Conservation (phyloP, 345 rosid species). For the Ceriops tagal region DNA sequence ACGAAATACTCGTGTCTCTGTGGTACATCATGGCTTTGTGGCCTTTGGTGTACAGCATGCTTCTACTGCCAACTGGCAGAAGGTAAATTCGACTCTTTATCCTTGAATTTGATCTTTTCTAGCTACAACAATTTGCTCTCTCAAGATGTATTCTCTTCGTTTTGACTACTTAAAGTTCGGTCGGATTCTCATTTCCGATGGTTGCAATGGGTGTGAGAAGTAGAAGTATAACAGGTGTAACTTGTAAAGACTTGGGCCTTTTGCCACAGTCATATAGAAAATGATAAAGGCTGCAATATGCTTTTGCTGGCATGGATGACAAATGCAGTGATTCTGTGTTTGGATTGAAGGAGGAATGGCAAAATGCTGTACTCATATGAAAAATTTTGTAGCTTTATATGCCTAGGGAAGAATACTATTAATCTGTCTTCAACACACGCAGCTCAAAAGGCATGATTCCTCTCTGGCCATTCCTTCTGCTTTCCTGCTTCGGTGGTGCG, state of each 20-base stretch:
- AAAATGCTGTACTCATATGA: neutral
- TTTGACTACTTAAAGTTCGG: too few relatives aligned
- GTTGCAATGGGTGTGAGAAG: too few relatives aligned
- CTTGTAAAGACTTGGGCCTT: too few relatives aligned
- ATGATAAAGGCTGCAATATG: too few relatives aligned
- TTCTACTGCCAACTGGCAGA: conserved; percentile 74
- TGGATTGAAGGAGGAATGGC: neutral
- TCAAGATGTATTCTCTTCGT: too few relatives aligned
- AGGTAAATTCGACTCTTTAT: conserved; percentile 42
- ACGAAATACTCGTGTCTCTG: conserved; percentile 66
- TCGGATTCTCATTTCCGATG: too few relatives aligned
- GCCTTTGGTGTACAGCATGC: conserved; percentile 78
- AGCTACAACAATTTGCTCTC: too few relatives aligned
- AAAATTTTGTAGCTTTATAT: neutral
- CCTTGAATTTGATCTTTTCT: neutral
- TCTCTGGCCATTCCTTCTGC: conserved; percentile 70
- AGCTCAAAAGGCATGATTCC: conserved; percentile 58
- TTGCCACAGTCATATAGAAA: too few relatives aligned
- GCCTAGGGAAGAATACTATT: neutral
- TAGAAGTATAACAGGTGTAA: too few relatives aligned
- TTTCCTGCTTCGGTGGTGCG: conserved; percentile 65
- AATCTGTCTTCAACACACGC: conserved; percentile 22
- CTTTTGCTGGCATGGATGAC: neutral
- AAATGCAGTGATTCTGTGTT: neutral
- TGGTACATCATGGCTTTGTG: conserved; percentile 94